These are phyloP conservation scores for Grosmannia penicillata DNA, from an alignment of 2,329 filamentous ascomycete species.

Conservation along the genomic window DNA sequence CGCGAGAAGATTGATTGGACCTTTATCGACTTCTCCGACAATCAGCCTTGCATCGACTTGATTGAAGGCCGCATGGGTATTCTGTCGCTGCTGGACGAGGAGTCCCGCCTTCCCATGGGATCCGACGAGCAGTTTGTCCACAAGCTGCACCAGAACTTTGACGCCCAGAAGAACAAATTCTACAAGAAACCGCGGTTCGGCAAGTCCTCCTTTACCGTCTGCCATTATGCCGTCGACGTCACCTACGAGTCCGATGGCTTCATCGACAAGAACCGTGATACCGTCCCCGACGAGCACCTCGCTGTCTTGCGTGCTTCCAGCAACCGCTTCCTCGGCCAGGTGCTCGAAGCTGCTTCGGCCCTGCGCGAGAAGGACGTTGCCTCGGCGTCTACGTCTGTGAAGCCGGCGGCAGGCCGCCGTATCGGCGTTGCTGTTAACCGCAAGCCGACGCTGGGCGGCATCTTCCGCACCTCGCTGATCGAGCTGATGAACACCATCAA, in stretches of 20 bases:
- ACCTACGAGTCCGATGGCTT: slow-evolving; percentile 98
- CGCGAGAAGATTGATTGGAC: slow-evolving; percentile 97
- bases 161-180: slow-evolving; percentile 80
- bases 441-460: slow-evolving; percentile 93
- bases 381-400: slow-evolving; percentile 51
- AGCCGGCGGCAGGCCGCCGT: slow-evolving; percentile 66
- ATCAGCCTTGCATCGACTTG: slow-evolving; percentile 95
- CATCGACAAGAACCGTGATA: slow-evolving; percentile 98
- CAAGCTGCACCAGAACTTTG: slow-evolving; percentile 90
- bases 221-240: slow-evolving; percentile 94
- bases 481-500: slow-evolving; percentile 98
- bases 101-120: slow-evolving; percentile 91
- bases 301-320: slow-evolving; percentile 73
- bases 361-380: slow-evolving; percentile 81
- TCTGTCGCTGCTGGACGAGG: slow-evolving; percentile 82
- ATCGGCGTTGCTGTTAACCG: slow-evolving; percentile 86
- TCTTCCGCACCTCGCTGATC: slow-evolving; percentile 96
- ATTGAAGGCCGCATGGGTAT: slow-evolving; percentile 96
- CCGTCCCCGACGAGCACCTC: slow-evolving; percentile 96
- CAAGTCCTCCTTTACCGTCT: slow-evolving; percentile 94
- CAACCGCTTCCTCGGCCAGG: slow-evolving; percentile 71
- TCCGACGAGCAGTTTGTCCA: slow-evolving; percentile 94
- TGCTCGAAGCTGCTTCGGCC: slow-evolving; percentile 70
- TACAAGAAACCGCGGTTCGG: slow-evolving; percentile 98
- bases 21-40: slow-evolving; percentile 98